A percentile compares a stretch with the other conserved stretches of the same genome.
Conservation (phyloP, 257 asterid genomes). For the Ilex asprella region DNA sequence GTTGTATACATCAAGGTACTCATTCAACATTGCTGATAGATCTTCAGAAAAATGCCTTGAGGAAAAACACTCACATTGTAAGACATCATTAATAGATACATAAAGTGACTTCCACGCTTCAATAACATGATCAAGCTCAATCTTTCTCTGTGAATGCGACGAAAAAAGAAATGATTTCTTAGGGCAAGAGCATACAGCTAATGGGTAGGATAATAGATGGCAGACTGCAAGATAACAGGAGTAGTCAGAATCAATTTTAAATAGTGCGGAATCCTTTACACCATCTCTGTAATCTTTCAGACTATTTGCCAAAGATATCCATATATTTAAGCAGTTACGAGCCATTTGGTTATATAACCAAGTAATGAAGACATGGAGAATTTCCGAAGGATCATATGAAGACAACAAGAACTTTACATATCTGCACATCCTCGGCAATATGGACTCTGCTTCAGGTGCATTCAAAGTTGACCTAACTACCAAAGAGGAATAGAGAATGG, state of each 20-base stretch:
- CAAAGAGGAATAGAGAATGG: conserved; percentile 40
- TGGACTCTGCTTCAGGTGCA: conserved; percentile 28
- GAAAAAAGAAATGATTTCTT: conserved; percentile 3
- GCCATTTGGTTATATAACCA: conserved; percentile 32
- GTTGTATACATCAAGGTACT: conserved; percentile 30
- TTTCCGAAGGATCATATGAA: conserved; percentile 40
- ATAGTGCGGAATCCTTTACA: conserved; percentile 16
- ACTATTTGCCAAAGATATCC: conserved; percentile 49
- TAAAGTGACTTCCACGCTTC: conserved; percentile 52
- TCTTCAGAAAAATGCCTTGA: conserved; percentile 39
- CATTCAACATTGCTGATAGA: conserved; percentile 36
- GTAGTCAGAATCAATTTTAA: conserved; percentile 29
- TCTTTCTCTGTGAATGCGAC: conserved; percentile 8
- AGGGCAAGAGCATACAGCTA: conserved; percentile 34
- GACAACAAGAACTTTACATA: conserved; percentile 38
- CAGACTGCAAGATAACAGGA: conserved; percentile 29
- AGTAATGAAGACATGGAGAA: conserved; percentile 37
- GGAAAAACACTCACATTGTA: conserved; percentile 23
- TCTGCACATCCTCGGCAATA: conserved; percentile 30
- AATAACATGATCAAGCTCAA: conserved; percentile 27
- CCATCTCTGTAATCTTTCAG: conserved; percentile 36
- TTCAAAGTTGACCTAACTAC: conserved; percentile 28
- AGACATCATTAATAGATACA: conserved; percentile 32
- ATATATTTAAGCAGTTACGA: conserved; percentile 32
- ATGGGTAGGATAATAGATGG: conserved; percentile 54